Conservation (phyloP, 108 stramenopile species). For the Cylindrotheca closterium region DNA sequence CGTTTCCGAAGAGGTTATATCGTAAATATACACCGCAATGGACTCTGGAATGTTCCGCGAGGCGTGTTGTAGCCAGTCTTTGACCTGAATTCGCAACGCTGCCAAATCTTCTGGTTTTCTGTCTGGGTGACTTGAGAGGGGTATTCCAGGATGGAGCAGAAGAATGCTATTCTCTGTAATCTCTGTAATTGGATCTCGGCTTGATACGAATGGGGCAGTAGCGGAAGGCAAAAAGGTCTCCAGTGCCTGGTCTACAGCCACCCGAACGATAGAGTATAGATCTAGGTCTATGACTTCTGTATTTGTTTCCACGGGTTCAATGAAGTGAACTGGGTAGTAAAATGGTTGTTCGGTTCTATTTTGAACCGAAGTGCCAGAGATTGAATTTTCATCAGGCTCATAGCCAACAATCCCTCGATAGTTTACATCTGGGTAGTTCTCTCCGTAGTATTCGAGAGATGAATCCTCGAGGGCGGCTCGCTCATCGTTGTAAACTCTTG, state of each 20-base stretch:
- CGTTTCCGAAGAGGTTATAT: background rate
- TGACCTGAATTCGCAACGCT: background rate
- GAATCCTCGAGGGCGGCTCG: conserved; percentile 27
- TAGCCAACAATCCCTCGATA: conserved; percentile 38
- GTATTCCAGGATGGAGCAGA: conserved; percentile 15
- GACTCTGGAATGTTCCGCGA: background rate
- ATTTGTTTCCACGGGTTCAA: conserved; percentile 5
- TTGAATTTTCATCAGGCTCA: conserved; percentile 2
- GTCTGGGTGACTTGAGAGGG: background rate
- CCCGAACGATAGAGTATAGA: background rate
- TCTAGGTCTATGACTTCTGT: conserved; percentile 8
- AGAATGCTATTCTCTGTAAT: background rate
- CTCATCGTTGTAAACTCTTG: conserved; percentile 25
- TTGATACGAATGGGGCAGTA: background rate
- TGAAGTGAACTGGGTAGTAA: conserved; percentile 22
- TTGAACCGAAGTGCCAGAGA: background rate
- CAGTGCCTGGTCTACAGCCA: background rate
- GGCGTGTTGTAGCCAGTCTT: conserved; percentile 1
- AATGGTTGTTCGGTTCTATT: conserved; percentile 6
- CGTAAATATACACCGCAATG: conserved; percentile 2
- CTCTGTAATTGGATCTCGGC: background rate
- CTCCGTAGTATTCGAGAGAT: conserved; percentile 21
- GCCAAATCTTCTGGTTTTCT: conserved; percentile 2
- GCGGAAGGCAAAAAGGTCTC: background rate
- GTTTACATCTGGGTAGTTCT: conserved; percentile 24